These are phyloP conservation scores for Bocquillonia castaneifolia DNA, from an alignment of 441 rosid species.

Conservation along the genomic window DNA sequence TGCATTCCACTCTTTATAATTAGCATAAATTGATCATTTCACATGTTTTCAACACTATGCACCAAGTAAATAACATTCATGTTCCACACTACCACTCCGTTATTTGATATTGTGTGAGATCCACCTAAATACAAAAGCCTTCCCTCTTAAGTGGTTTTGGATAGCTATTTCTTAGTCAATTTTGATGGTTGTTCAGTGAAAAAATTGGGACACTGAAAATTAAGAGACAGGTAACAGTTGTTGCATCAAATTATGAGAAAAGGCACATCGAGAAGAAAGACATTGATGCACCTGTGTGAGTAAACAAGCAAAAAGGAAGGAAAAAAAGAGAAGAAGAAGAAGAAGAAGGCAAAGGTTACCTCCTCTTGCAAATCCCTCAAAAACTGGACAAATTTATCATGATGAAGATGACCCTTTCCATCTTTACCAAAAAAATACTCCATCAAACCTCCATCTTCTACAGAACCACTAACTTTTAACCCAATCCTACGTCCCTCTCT, in stretches of 20 bases:
- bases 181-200: background rate
- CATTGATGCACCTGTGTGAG: background rate
- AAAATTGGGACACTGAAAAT: background rate
- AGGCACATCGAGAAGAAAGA: background rate
- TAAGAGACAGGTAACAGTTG: background rate
- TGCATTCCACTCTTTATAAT: too few species aligned
- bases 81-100: background rate
- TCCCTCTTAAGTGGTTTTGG: background rate
- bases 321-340: background rate
- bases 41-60: too few species aligned
- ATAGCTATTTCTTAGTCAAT: conserved; percentile 5
- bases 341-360: too few species aligned
- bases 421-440: conserved; percentile 82
- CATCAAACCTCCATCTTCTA: conserved; percentile 79
- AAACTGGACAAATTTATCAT: conserved; percentile 68
- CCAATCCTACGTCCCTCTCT: conserved; percentile 69
- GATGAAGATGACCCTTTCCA: conserved; percentile 56
- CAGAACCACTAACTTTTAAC: conserved; percentile 55
- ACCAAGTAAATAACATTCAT: background rate
- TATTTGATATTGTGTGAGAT: background rate
- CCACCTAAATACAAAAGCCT: background rate
- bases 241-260: background rate
- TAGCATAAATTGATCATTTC: background rate
- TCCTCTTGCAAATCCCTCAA: conserved; percentile 66
- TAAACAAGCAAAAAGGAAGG: background rate